These are phyloP conservation scores for Eragrostis tef DNA, from an alignment of 202 grass and related monocot genomes.

Conservation along the genomic window DNA sequence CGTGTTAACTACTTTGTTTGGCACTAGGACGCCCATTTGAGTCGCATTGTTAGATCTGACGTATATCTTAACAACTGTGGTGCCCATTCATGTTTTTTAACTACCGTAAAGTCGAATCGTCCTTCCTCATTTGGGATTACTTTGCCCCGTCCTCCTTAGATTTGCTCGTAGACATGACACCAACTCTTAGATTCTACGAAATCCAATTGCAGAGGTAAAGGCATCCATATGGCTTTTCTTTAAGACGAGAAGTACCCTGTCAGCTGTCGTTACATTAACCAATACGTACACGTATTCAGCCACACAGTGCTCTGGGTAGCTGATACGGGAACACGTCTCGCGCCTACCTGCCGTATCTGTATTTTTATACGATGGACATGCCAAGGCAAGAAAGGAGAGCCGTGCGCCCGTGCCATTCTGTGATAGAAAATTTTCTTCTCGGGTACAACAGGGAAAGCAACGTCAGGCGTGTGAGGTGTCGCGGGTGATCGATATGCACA, in stretches of 20 bases:
- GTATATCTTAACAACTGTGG: conserved; percentile 22
- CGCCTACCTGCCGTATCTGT: not conserved
- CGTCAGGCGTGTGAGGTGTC: not conserved
- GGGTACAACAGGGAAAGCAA: not conserved
- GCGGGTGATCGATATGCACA: not conserved
- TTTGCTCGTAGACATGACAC: conserved; percentile 40
- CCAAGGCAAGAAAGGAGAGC: not conserved
- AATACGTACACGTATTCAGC: not conserved
- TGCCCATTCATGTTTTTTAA: conserved; percentile 5
- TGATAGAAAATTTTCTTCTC: not conserved
- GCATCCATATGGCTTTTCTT: not conserved
- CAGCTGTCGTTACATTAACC: not conserved
- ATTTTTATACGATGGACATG: not conserved
- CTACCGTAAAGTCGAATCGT: conserved; percentile 41
- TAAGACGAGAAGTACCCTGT: not conserved
- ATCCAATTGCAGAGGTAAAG: not conserved
- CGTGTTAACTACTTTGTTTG: conserved; percentile 36
- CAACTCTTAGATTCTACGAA: conserved; percentile 49
- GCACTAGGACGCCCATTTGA: conserved; percentile 8
- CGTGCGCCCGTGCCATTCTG: not conserved
- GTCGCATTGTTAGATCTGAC: conserved; percentile 25
- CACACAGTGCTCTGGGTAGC: not conserved
- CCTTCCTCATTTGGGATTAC: conserved; percentile 37
- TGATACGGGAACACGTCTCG: conserved; percentile 20
- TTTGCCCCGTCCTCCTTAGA: conserved; percentile 18